A percentile compares a stretch with the other conserved stretches of the same genome.
These are phyloP conservation scores for Fagopyrum esculentum DNA, from an alignment of 148 eudicot species.

Conservation along the genomic window DNA sequence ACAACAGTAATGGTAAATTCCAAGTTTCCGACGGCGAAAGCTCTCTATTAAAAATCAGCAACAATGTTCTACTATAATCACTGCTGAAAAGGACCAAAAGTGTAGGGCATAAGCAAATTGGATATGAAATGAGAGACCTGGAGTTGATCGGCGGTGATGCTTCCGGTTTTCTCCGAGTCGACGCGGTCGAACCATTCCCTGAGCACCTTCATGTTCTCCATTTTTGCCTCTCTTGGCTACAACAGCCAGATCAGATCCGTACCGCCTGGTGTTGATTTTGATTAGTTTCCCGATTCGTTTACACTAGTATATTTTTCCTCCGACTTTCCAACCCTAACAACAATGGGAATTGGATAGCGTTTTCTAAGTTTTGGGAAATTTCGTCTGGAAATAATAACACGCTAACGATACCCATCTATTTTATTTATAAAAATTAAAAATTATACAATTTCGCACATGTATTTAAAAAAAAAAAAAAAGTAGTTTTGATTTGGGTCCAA, in stretches of 20 bases:
- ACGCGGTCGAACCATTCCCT: constrained; percentile 87
- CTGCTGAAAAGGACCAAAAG: not conserved
- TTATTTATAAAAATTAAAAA: too few relatives aligned
- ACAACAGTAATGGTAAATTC: constrained; percentile 69
- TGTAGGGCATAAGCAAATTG: not conserved
- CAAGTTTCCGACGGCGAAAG: constrained; percentile 76
- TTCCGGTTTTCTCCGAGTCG: constrained; percentile 68
- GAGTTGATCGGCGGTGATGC: constrained; percentile 71
- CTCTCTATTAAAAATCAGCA: constrained; percentile 34
- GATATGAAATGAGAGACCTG: constrained; percentile 34
- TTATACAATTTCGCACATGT: too few relatives aligned
- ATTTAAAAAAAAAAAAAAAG: too few relatives aligned
- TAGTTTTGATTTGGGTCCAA: too few relatives aligned
- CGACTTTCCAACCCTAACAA: not conserved
- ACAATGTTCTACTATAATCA: not conserved
- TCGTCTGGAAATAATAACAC: too few relatives aligned
- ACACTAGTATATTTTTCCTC: not conserved
- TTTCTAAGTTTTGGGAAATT: not conserved
- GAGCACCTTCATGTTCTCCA: constrained; percentile 59
- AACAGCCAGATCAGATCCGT: not conserved
- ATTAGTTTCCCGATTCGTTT: not conserved
- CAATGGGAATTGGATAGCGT: not conserved
- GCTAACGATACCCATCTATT: too few relatives aligned
- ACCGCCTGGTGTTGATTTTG: not conserved
- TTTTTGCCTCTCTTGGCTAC: constrained; percentile 13